phyloP scores from a whole-genome alignment of 192 early-diverging fungal genomes.

The Umbelopsis sp. region DNA sequence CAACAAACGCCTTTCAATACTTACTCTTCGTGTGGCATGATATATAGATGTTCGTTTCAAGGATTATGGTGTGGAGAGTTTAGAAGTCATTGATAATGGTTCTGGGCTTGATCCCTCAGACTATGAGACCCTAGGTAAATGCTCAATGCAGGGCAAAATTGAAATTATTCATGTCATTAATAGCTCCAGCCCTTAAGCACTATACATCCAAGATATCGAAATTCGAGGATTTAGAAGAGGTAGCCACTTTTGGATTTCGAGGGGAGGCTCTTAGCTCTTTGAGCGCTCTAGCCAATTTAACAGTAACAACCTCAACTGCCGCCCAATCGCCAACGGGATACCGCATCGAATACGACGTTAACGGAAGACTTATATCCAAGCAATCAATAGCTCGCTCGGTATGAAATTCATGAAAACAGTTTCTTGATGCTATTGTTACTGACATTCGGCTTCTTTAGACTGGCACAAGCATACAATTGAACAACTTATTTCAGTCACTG shows the following conservation, averaged over 20 bases:
- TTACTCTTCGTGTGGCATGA: background rate
- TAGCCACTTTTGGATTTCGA: conserved; percentile 90
- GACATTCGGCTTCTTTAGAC: conserved; percentile 7
- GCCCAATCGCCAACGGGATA: conserved; percentile 58
- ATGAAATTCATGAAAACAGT: conserved; percentile 26
- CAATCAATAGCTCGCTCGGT: conserved; percentile 58
- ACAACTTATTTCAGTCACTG: conserved; percentile 76
- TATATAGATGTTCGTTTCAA: conserved; percentile 74
- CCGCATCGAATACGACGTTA: conserved; percentile 68
- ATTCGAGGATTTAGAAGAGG: conserved; percentile 78
- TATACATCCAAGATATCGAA: conserved; percentile 82
- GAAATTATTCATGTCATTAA: background rate
- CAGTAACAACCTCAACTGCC: conserved; percentile 70
- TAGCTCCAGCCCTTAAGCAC: conserved; percentile 73
- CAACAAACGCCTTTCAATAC: background rate
- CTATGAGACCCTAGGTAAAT: conserved; percentile 66
- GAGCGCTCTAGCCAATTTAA: conserved; percentile 71
- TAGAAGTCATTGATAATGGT: conserved; percentile 90
- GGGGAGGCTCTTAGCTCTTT: conserved; percentile 94
- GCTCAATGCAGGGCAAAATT: background rate
- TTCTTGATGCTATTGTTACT: background rate
- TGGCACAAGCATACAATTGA: conserved; percentile 83
- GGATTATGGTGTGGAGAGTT: conserved; percentile 68
- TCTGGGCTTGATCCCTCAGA: conserved; percentile 70
- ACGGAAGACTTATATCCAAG: conserved; percentile 58